Evolutionary conservation across 116 monocot species (phyloP).

Genomic region (Cymodocea nodosa): DNA sequence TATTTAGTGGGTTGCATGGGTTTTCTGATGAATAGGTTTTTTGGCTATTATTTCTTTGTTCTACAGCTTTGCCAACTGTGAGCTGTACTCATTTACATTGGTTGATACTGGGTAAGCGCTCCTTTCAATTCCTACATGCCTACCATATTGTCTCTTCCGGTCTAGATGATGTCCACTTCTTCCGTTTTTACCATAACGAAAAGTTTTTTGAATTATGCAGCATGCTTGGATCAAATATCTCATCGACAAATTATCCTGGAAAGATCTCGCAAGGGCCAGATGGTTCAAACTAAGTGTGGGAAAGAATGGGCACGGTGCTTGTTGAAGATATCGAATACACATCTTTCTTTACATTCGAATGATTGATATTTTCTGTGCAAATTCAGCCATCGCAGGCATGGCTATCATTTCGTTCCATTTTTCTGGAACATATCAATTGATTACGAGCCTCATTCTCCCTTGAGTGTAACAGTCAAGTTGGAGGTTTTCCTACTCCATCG

Average conservation of each 20-base stretch:
- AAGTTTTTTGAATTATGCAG: conserved; percentile 23
- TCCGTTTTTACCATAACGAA: background rate
- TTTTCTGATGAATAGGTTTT: background rate
- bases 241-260: conserved; percentile 47
- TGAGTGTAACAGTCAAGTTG: no score
- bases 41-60: background rate
- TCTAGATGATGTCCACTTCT: background rate
- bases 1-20: background rate
- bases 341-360: background rate
- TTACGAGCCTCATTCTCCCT: background rate
- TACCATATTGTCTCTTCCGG: background rate
- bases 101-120: conserved; percentile 53
- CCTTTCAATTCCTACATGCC: background rate
- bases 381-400: background rate
- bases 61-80: conserved; percentile 75
- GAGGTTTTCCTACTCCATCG: no score
- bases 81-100: conserved; percentile 80
- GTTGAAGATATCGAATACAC: background rate
- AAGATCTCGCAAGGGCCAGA: conserved; percentile 35
- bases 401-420: background rate
- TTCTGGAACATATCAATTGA: background rate
- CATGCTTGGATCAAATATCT: conserved; percentile 23
- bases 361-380: background rate
- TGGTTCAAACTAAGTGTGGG: background rate
- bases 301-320: background rate